Conservation (phyloP, 2,329 filamentous ascomycete genomes). For the Cladosporium sp. region DNA sequence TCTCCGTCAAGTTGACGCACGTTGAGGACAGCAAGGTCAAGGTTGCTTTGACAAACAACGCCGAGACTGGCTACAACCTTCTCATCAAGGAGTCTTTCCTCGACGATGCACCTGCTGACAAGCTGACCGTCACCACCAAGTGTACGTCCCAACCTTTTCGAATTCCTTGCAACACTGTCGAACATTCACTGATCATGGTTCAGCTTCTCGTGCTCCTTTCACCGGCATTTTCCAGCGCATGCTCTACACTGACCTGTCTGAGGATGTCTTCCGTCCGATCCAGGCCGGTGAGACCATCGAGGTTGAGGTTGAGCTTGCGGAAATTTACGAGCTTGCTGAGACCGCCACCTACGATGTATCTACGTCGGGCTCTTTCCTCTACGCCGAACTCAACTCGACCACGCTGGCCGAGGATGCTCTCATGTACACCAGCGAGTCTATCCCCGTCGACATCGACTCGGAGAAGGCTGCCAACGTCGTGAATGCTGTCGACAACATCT, state of each 20-base stretch:
- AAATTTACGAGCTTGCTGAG: constrained; percentile 38
- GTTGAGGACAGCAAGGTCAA: constrained; percentile 22
- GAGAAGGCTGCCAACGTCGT: constrained; percentile 46
- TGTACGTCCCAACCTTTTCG: constrained; percentile 7
- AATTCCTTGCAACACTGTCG: not conserved
- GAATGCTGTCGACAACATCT: constrained; percentile 37
- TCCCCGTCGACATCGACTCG: constrained; percentile 54
- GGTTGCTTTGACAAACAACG: constrained; percentile 22
- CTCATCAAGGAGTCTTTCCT: constrained; percentile 24
- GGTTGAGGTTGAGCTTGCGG: constrained; percentile 49
- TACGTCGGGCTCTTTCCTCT: constrained; percentile 51
- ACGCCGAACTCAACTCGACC: constrained; percentile 47
- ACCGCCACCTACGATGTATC: constrained; percentile 44
- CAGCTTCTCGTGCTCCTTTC: constrained; percentile 31
- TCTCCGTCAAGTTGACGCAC: constrained; percentile 19
- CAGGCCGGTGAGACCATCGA: constrained; percentile 44
- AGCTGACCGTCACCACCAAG: constrained; percentile 19
- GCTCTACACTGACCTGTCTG: constrained; percentile 39
- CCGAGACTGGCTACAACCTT: constrained; percentile 20
- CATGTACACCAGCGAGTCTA: constrained; percentile 52
- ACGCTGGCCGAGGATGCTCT: constrained; percentile 48
- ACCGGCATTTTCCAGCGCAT: constrained; percentile 50
- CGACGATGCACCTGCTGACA: constrained; percentile 23
- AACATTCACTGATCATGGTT: not conserved
- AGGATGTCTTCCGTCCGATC: constrained; percentile 48